Percentiles rank a stretch among this genome's conserved stretches.
phyloP scores from a whole-genome alignment of 78 protist genomes.

The Tieghemostelium lacteum region DNA sequence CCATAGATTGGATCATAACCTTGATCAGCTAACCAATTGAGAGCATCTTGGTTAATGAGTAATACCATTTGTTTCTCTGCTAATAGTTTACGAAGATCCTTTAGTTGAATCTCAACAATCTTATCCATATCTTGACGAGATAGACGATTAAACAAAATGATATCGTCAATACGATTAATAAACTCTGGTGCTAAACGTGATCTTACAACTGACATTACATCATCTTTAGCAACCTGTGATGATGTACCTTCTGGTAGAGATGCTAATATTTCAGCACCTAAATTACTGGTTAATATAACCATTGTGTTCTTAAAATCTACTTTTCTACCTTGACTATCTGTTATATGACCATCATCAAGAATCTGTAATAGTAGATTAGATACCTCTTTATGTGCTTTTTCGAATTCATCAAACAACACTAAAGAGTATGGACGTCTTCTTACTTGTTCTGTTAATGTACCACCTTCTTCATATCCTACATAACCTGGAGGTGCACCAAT shows the following conservation, averaged over 20 bases:
- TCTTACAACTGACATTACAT: slow-evolving; percentile 87
- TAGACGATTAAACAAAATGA: slow-evolving; percentile 91
- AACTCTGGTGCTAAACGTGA: slow-evolving; percentile 96
- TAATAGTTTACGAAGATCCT: slow-evolving; percentile 82
- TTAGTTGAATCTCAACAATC: slow-evolving; percentile 70
- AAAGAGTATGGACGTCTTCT: slow-evolving; percentile 98
- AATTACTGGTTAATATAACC: slow-evolving; percentile 95
- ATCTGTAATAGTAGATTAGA: slow-evolving; percentile 96
- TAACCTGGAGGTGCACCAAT: slow-evolving; percentile 99
- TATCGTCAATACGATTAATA: slow-evolving; percentile 97
- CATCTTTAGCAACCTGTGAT: slow-evolving; percentile 28
- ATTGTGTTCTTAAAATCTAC: slow-evolving; percentile 96
- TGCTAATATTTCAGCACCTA: slow-evolving; percentile 92
- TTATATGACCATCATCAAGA: slow-evolving; percentile 99
- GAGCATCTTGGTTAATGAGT: slow-evolving; percentile 55
- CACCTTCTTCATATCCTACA: slow-evolving; percentile 99
- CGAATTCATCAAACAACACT: slow-evolving; percentile 81
- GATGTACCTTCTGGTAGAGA: slow-evolving; percentile 65
- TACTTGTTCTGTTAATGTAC: slow-evolving; percentile 99
- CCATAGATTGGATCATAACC: slow-evolving; percentile 95
- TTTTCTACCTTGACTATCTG: slow-evolving; percentile 96
- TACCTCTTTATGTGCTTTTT: slow-evolving; percentile 94
- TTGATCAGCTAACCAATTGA: slow-evolving; percentile 68
- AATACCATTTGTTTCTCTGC: slow-evolving; percentile 82
- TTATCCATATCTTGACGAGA: slow-evolving; percentile 73